Evolutionary conservation across 2,329 filamentous ascomycete species (phyloP), one percentile per base, ranked within the genome.

Genomic region (Colletotrichum coccodes): DNA sequence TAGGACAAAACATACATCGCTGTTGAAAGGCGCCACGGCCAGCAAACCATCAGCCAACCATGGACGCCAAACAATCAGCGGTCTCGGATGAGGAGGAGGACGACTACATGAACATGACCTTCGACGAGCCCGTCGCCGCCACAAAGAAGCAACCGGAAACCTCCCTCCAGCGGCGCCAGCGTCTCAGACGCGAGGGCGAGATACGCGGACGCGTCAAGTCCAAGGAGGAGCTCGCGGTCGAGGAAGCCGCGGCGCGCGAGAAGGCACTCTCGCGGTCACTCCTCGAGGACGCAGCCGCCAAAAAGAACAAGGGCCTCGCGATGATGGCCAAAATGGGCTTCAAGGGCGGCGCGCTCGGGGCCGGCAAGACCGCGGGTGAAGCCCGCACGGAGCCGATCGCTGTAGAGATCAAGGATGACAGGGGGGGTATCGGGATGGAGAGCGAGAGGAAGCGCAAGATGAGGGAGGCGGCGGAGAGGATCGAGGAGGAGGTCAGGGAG

Each of bases 291-390:
- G 79, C 83, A 6, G 79, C 79, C 18, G 82, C 86, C 18, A 86
- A 89, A 57, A 87, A 87, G 74, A 97, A 91, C 82, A 98, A 98
- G 77, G 96, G 95, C 1, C 89, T 97, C 70, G 90, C 93, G 72
- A 98, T 99, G 94, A 97, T 99, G 95, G 92, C 94, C 26, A 95
- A 94, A 80, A 93, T 99, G 86, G 96, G 96, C 1, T 99, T 97
- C 82, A 91, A 90, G 66, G 94, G 95, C 28, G 90, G 89, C 40
- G 87, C 90, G 0, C 83, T 98, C 3, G 96, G 96, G 1, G 89
- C 87, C 72, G 83, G 85, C n/a, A 81, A 81, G 9, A 80, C 81
- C 26, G 70, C 87, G 73, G 83, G 85, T n/a, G 81, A 81, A 9
- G 78, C 73, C 9, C 71, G 78, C 30, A 73, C 88, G 3, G 93